phyloP scores from a whole-genome alignment of 192 early-diverging fungal species.

The Chytriomyces hyalinus region DNA sequence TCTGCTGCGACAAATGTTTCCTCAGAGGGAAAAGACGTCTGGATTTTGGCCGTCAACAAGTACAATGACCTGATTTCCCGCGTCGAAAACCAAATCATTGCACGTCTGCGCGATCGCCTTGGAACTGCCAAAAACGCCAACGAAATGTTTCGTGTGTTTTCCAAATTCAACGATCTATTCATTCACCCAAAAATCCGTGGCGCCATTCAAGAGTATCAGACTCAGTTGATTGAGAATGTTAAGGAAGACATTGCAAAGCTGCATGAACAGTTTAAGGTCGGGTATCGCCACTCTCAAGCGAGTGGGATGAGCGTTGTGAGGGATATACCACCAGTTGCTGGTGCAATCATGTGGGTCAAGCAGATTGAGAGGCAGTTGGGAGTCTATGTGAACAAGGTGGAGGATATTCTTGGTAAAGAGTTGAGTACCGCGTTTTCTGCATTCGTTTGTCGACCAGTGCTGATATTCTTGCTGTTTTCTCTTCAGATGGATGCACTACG shows the following conservation, averaged over 20 bases:
- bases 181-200: conserved; percentile 99
- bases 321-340: conserved; percentile 90
- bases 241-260: conserved; percentile 97
- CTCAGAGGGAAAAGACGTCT: conserved; percentile 87
- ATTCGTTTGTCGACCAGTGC: not conserved
- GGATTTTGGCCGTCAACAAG: conserved; percentile 84
- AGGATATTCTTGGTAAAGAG: conserved; percentile 92
- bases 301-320: conserved; percentile 88
- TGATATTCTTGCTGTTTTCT: conserved; percentile 20
- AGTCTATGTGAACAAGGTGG: conserved; percentile 95
- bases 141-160: conserved; percentile 99
- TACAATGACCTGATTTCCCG: conserved; percentile 95
- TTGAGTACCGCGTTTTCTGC: conserved; percentile 12
- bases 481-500: conserved; percentile 89
- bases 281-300: conserved; percentile 88
- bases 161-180: conserved; percentile 99
- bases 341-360: conserved; percentile 94
- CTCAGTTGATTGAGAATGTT: conserved; percentile 95
- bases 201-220: conserved; percentile 99
- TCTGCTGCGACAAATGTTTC: no score
- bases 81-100: conserved; percentile 98
- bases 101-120: conserved; percentile 87
- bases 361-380: conserved; percentile 98
- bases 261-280: conserved; percentile 94
- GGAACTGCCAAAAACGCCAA: conserved; percentile 95